Evolutionary conservation across 2,329 filamentous ascomycete species (phyloP).

Genomic region (Pseudocercospora cruenta): DNA sequence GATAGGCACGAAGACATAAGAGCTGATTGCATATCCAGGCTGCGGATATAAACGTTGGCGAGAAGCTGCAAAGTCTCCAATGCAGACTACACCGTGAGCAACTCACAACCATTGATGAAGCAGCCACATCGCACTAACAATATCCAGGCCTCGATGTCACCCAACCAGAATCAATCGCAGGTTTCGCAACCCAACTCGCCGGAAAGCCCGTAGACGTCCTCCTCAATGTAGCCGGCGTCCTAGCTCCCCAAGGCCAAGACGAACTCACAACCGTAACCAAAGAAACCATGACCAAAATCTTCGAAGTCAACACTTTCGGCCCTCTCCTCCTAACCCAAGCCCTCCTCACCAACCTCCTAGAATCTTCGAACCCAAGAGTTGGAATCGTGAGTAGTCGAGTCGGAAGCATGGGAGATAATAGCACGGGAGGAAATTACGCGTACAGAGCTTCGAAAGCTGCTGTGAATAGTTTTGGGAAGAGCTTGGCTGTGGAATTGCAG

Average conservation of each 20-base stretch:
- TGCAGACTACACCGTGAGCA: constrained; percentile 35
- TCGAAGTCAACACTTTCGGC: constrained; percentile 51
- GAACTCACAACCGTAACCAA: constrained; percentile 38
- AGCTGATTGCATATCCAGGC: constrained; percentile 14
- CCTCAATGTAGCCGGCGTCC: constrained; percentile 46
- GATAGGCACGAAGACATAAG: background rate
- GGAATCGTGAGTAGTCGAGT: constrained; percentile 50
- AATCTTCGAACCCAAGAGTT: constrained; percentile 38
- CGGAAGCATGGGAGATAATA: constrained; percentile 49
- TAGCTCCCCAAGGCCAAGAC: constrained; percentile 39
- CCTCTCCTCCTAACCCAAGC: constrained; percentile 51
- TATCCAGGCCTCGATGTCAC: constrained; percentile 40
- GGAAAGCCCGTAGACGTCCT: constrained; percentile 43
- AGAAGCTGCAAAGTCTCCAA: constrained; percentile 37
- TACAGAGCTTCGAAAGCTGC: constrained; percentile 52
- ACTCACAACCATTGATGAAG: background rate
- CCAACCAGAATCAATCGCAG: constrained; percentile 40
- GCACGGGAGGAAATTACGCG: constrained; percentile 47
- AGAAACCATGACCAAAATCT: constrained; percentile 41
- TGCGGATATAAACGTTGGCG: constrained; percentile 32
- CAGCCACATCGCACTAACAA: background rate
- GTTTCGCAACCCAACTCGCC: constrained; percentile 38
- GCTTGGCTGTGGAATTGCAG: constrained; percentile 47
- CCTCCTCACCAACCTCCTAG: constrained; percentile 47
- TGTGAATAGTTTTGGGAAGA: constrained; percentile 51